These are phyloP conservation scores for Trichoderma semiorbis DNA, from an alignment of 2,329 filamentous ascomycete genomes.

Conservation along the genomic window DNA sequence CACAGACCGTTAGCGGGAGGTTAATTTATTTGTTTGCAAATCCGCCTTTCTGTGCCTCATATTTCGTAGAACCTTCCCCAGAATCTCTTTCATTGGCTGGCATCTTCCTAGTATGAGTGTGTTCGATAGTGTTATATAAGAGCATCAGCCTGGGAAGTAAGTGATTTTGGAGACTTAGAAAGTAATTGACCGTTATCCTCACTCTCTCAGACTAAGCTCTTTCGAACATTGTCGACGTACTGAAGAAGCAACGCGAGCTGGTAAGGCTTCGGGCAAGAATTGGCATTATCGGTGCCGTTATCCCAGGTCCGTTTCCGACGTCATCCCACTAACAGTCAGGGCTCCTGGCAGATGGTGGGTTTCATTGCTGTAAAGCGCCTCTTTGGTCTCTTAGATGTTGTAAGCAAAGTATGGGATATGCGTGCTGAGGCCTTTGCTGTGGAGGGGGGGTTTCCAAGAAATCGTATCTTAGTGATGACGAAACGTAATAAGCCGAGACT, in stretches of 20 bases:
- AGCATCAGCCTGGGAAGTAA: background rate
- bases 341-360: background rate
- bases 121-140: background rate
- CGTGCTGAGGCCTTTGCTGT: background rate
- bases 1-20: background rate
- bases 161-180: background rate
- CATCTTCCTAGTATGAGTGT: background rate
- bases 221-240: background rate
- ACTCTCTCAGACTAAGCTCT: background rate
- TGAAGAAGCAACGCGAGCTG: background rate
- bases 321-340: background rate
- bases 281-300: no score
- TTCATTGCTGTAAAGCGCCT: background rate
- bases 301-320: background rate
- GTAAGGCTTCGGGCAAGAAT: background rate
- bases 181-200: background rate
- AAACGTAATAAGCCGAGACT: background rate
- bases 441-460: background rate
- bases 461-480: background rate
- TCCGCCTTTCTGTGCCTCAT: background rate
- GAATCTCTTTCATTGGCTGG: background rate
- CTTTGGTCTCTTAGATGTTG: background rate
- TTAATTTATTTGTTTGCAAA: background rate
- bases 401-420: background rate
- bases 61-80: background rate